phyloP scores from a whole-genome alignment of 306 rosid genomes.

The Coriaria nepalensis region DNA sequence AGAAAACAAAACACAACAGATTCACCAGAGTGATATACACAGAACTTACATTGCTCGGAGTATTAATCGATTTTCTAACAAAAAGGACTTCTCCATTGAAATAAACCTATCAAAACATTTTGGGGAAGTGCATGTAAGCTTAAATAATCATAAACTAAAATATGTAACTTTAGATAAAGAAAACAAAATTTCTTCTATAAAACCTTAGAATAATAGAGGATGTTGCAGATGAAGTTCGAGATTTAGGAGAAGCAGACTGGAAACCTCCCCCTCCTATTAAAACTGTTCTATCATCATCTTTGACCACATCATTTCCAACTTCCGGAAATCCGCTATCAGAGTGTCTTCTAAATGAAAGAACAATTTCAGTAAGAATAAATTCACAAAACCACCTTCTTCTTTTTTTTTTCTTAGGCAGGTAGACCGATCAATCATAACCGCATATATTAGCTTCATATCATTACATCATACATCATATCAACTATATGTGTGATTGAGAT shows the following conservation, averaged over 20 bases:
- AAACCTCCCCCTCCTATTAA: conserved; percentile 61
- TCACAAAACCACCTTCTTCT: background rate
- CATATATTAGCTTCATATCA: no score
- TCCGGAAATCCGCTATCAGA: conserved; percentile 63
- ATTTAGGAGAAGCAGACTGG: conserved; percentile 44
- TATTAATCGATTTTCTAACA: conserved; percentile 73
- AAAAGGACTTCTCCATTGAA: conserved; percentile 61
- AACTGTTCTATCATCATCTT: conserved; percentile 63
- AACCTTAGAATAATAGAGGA: conserved; percentile 54
- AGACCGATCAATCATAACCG: no score
- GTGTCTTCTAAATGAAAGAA: conserved; percentile 35
- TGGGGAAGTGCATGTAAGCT: conserved; percentile 1
- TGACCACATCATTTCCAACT: conserved; percentile 58
- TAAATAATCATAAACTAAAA: conserved; percentile 15
- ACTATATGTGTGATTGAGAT: no score
- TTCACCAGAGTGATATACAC: background rate
- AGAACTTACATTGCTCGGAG: conserved; percentile 85
- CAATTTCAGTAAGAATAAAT: conserved; percentile 14
- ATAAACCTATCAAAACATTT: conserved; percentile 46
- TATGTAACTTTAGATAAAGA: background rate
- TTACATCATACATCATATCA: no score
- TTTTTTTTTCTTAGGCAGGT: background rate
- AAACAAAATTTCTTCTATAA: conserved; percentile 3
- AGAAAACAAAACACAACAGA: background rate
- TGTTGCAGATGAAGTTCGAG: conserved; percentile 33